Evolutionary conservation across 805 yeast species (phyloP), one percentile per base, ranked within the genome.

Genomic region (Brettanomyces sp.): DNA sequence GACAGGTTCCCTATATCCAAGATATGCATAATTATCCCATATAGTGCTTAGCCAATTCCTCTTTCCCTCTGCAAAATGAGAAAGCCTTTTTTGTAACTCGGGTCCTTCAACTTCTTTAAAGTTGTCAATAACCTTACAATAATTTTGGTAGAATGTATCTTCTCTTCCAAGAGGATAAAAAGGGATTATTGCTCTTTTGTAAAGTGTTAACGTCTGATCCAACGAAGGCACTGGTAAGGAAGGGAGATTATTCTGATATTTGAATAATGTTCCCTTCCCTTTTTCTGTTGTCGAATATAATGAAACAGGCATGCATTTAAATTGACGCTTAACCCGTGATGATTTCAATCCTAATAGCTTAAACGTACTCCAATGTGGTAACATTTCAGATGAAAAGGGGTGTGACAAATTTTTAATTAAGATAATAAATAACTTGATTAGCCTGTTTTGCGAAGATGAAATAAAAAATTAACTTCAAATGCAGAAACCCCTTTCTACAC

Each of bases 1-100:
- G n/a, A 91, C 85, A 0, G 98, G 95, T 64, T 88, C 98, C 53
- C 93, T 76, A 68, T 88, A 90, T 37, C 84, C 80, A 70, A 91
- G 71, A 66, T 91, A 91, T 21, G 96, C 95, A 54, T 85, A 86
- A 56, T 85, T 84, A 64, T 91, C 95, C 99, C 99, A 91, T 74
- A 83, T 88, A 49, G 78, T 82, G 41, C 85, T 77, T 57, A 91
- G 73, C 99, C 99, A 91, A 64, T 91, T 91, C 60, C 88, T 82
- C 47, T 67, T 70, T 45, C 58, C 66, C 30, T 66, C 55, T 28
- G 91, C 82, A 53, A 79, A 77, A 24, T 72, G 67, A 35, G 64
- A 58, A 45, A 91, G 73, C 49, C 90, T 74, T 47, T 69, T 52
- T 61, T 91, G 98, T 50, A 91, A 74, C 14, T 93, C 88, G 40